A percentile compares a stretch with the other conserved stretches of the same genome.
Conservation (phyloP, 1,139 yeast genomes). For the Meyerozyma guilliermondii region DNA sequence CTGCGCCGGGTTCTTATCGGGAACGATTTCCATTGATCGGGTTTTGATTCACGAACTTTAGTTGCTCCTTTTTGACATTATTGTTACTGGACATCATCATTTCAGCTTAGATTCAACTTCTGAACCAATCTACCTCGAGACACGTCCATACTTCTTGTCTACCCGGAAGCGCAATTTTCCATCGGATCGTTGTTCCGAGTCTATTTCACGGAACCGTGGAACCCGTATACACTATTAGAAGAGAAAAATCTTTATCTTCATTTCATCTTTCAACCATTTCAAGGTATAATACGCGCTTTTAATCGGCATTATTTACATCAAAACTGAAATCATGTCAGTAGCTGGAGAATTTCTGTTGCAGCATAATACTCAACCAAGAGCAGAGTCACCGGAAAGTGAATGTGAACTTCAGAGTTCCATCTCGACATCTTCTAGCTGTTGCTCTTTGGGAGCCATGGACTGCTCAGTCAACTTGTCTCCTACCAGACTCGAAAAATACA, state of each 20-base stretch:
- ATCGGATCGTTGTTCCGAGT: not conserved
- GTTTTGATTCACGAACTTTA: not conserved
- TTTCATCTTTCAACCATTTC: not conserved
- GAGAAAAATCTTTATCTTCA: too few species aligned
- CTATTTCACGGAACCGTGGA: not conserved
- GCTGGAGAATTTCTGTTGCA: not conserved
- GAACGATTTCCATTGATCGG: not conserved
- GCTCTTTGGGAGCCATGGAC: not conserved
- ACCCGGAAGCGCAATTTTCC: not conserved
- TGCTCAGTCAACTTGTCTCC: not conserved
- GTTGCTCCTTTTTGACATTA: too few species aligned
- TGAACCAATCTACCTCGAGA: not conserved
- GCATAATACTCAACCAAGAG: not conserved
- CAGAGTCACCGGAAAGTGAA: not conserved
- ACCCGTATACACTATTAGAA: too few species aligned
- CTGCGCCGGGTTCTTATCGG: conserved; percentile 1
- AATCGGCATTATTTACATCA: not conserved
- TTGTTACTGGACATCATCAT: too few species aligned
- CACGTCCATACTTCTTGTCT: not conserved
- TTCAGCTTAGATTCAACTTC: not conserved
- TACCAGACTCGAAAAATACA: not conserved
- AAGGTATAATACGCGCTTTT: not conserved
- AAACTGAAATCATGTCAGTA: not conserved
- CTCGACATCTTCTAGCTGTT: not conserved
- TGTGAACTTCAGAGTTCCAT: not conserved